Evolutionary conservation across 306 rosid species (phyloP).

Genomic region (Cucurbita argyrosperma): DNA sequence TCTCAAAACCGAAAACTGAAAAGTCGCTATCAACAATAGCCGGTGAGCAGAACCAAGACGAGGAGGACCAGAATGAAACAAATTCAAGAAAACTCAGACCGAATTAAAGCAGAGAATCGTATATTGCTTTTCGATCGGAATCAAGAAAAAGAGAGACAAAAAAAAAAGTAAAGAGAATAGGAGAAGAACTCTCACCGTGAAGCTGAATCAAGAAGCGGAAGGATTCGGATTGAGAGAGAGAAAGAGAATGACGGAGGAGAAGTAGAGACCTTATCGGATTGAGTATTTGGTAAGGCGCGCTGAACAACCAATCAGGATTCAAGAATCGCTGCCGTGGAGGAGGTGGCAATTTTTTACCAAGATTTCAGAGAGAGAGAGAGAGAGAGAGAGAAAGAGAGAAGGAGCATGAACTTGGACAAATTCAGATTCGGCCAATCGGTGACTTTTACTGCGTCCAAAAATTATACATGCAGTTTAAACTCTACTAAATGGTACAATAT

Average conservation of each 20-base stretch:
- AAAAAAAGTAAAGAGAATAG: neutral
- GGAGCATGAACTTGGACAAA: no score
- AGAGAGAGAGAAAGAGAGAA: no score
- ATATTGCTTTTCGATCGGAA: neutral
- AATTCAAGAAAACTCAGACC: neutral
- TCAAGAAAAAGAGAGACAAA: neutral
- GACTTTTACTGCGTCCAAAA: no score
- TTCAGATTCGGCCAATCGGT: no score
- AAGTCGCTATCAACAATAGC: neutral
- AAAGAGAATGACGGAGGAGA: neutral
- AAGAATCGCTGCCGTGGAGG: neutral
- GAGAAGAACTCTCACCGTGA: neutral
- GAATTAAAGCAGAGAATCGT: neutral
- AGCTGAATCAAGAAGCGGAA: neutral
- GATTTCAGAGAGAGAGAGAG: neutral
- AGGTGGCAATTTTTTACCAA: neutral
- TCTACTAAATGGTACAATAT: no score
- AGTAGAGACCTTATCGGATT: neutral
- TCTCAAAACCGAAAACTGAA: neutral
- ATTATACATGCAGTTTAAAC: no score
- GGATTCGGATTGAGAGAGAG: neutral
- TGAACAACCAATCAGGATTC: conserved; percentile 2
- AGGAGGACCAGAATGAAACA: neutral
- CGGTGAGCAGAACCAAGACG: neutral
- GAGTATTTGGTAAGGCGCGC: neutral